These are phyloP conservation scores for Colletotrichum sp. DNA, from an alignment of 2,329 filamentous ascomycete genomes.

Conservation along the genomic window DNA sequence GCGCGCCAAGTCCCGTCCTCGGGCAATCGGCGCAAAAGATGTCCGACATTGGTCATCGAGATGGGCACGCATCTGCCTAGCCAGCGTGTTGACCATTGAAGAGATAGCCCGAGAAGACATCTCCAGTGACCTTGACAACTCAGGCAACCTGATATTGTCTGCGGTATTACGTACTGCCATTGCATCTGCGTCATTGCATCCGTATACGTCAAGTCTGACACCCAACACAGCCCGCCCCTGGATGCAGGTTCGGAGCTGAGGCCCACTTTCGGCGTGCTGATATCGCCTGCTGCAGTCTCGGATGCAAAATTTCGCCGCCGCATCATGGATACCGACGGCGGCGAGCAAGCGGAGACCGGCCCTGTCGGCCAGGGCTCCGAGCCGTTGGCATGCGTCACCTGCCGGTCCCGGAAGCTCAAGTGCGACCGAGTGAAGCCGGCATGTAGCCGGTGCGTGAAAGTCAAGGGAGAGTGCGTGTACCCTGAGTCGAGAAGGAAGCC, in stretches of 20 bases:
- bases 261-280: conserved; percentile 5
- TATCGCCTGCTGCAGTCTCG: background rate
- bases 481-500: conserved; percentile 90
- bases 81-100: background rate
- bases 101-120: background rate
- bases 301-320: background rate
- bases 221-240: background rate
- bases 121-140: background rate
- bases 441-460: conserved; percentile 79
- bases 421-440: conserved; percentile 83
- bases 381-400: conserved; percentile 80
- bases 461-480: conserved; percentile 82
- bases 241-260: background rate
- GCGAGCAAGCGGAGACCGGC: conserved; percentile 11
- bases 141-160: background rate
- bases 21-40: conserved; percentile 29
- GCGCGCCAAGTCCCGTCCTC: conserved; percentile 17
- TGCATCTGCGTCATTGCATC: background rate
- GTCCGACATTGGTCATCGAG: conserved; percentile 18
- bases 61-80: background rate
- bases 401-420: conserved; percentile 83
- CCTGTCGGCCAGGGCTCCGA: conserved; percentile 30
- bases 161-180: background rate
- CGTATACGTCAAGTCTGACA: background rate
- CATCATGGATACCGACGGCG: conserved; percentile 24